Conservation (phyloP, 208 protist genomes). For the Trypanosoma brucei region DNA sequence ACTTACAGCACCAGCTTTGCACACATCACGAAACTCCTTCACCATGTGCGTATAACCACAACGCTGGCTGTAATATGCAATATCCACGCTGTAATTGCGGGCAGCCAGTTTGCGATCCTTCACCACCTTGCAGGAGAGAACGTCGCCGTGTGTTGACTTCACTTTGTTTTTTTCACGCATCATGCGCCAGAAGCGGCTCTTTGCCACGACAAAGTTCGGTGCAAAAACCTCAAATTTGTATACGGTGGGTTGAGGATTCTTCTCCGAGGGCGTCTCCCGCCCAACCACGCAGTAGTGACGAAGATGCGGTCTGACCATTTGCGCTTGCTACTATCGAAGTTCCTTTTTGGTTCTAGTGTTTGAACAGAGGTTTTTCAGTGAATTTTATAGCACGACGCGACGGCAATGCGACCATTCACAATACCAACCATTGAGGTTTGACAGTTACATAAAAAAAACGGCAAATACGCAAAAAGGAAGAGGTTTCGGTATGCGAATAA, state of each 20-base stretch:
- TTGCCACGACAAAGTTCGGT: slow-evolving; percentile 96
- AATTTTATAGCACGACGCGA: too few species aligned
- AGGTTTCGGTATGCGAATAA: neutral
- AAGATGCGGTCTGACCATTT: slow-evolving; percentile 86
- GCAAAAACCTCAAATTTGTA: slow-evolving; percentile 99
- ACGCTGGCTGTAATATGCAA: slow-evolving; percentile 98
- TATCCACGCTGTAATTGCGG: slow-evolving; percentile 99
- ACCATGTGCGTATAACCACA: slow-evolving; percentile 99
- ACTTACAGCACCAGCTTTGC: slow-evolving; percentile 93
- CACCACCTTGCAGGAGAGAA: slow-evolving; percentile 91
- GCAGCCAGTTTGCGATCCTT: slow-evolving; percentile 95
- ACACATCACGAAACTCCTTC: slow-evolving; percentile 99
- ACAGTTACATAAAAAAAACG: neutral
- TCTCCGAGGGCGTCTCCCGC: slow-evolving; percentile 88
- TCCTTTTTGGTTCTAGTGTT: slow-evolving; percentile 2
- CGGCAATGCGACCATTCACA: neutral
- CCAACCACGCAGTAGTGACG: slow-evolving; percentile 89
- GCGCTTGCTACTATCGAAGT: neutral
- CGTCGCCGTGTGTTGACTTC: slow-evolving; percentile 98
- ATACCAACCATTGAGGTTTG: neutral
- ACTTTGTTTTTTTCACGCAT: slow-evolving; percentile 97
- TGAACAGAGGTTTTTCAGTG: too few species aligned
- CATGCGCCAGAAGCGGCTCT: slow-evolving; percentile 99
- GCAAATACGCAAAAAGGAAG: neutral
- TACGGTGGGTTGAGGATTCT: slow-evolving; percentile 49